Conservation (phyloP, 2,329 filamentous ascomycete species). For the Diaporthe vexans region DNA sequence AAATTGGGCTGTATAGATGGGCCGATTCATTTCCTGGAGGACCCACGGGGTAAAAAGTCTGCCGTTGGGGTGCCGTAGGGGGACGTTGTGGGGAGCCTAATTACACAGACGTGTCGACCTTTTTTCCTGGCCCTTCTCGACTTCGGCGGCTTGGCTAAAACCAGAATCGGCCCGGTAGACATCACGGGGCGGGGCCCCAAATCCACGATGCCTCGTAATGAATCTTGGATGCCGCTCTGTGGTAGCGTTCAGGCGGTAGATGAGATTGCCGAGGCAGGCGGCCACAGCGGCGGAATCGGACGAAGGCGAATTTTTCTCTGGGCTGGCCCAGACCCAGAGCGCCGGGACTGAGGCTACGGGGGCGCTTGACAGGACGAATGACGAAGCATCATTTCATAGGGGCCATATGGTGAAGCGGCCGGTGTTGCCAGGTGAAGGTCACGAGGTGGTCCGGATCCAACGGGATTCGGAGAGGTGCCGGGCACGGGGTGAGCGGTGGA, state of each 20-base stretch:
- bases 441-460: constrained; percentile 18
- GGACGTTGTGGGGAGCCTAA: constrained; percentile 9
- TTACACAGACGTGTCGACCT: constrained; percentile 13
- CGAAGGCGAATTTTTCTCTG: constrained; percentile 3
- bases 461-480: constrained; percentile 10
- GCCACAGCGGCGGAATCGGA: constrained; percentile 16
- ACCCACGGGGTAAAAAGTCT: constrained; percentile 30
- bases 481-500: constrained; percentile 10
- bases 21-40: constrained; percentile 25
- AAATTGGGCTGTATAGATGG: constrained; percentile 11
- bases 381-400: neutral
- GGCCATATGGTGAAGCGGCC: constrained; percentile 2
- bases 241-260: neutral
- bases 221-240: constrained; percentile 1
- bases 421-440: constrained; percentile 9
- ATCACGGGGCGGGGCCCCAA: constrained; percentile 16
- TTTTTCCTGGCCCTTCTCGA: neutral
- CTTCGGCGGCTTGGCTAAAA: constrained; percentile 27
- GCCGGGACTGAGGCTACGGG: neutral
- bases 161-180: constrained; percentile 25
- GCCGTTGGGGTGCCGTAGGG: constrained; percentile 11
- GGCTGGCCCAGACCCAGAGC: neutral
- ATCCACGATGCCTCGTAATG: constrained; percentile 18
- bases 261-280: constrained; percentile 17
- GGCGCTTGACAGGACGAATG: constrained; percentile 28